Percentiles rank a stretch among this genome's conserved stretches.
Conservation (phyloP, 805 yeast genomes). For the Jamesozyma piceae region DNA sequence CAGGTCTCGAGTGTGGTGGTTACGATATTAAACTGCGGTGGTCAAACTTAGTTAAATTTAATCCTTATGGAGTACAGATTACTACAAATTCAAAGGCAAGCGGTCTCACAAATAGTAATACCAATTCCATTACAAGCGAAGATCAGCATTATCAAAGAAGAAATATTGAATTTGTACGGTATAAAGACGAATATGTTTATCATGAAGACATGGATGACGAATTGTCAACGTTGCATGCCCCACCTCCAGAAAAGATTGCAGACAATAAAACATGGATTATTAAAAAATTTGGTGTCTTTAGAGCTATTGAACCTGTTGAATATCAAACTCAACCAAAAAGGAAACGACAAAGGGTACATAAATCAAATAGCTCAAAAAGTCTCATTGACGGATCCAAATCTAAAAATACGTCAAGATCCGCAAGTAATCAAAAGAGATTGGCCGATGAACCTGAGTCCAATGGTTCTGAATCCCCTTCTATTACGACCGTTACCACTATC, state of each 20-base stretch:
- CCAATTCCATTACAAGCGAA: conserved; percentile 6
- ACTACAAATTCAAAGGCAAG: conserved; percentile 1
- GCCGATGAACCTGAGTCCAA: neutral
- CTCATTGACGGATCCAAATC: too few relatives aligned
- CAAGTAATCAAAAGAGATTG: neutral
- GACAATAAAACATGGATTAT: conserved; percentile 41
- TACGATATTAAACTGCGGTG: conserved; percentile 75
- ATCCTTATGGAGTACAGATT: conserved; percentile 33
- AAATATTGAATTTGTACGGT: conserved; percentile 63
- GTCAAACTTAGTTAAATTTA: conserved; percentile 48
- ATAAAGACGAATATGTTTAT: conserved; percentile 64
- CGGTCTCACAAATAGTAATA: neutral
- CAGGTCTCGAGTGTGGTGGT: conserved; percentile 68
- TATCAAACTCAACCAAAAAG: neutral
- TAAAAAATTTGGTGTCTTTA: conserved; percentile 83
- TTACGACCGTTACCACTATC: neutral
- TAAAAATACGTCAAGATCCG: too few relatives aligned
- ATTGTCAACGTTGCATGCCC: conserved; percentile 38
- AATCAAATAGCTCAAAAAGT: neutral
- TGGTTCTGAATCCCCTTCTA: neutral
- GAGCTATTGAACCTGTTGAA: conserved; percentile 7
- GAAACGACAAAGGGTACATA: neutral
- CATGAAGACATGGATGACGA: conserved; percentile 79
- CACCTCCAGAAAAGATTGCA: conserved; percentile 34
- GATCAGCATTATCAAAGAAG: conserved; percentile 60